Base-by-base conservation (phyloP, 129 eudicot genomes). In the Flaveria trinervia region DNA sequence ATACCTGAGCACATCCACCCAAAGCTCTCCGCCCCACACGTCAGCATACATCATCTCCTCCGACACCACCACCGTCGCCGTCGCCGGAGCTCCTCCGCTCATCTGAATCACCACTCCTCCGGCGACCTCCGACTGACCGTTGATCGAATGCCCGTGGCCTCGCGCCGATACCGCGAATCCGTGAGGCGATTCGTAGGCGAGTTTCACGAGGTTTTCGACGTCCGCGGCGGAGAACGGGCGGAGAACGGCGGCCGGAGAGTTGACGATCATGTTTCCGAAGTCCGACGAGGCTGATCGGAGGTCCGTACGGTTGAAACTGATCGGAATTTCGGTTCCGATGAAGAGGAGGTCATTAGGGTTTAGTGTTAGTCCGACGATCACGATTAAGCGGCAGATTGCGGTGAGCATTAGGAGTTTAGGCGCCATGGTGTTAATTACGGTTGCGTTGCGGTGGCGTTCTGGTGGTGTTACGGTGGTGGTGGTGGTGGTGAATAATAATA, bases 101-200 rank as follows among this genome's bases (percentile, higher is more conserved):
- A 93, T 93, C 65, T 90, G 81, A 30, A 93, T 65, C 65, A 93
- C 96, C 26, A 90, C 88, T 0, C 98, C 98, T 3, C 81, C 80
- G 2, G 9, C 65, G 0, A 84, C 71, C 71, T 74, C 84, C 51
- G 98, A 85, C 70, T 93, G 98, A 5, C 98, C 98, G 73, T 88
- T 93, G 15, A 93, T 90, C 1, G 98, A 93, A 76, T 93, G 98
- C 22, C 98, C 98, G 76, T 90, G 97, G 14, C 98, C 98, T 49
- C 98, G 67, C 0, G 98, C 98, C 36, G 98, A 93, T 15, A 93
- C 89, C 7, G 74, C 16, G 72, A 88, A 85, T 15, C 96, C 96
- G 0, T 76, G 51, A 28, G 68, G 70, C 33, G 89, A 85, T 76
- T 84, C 87, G 70, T 87, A 87, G 6, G 92, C 89, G 0, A 83